Evolutionary conservation across 768 basidiomycete genomes (phyloP), one percentile per base, ranked within the genome.

Genomic region (Panus rudis): DNA sequence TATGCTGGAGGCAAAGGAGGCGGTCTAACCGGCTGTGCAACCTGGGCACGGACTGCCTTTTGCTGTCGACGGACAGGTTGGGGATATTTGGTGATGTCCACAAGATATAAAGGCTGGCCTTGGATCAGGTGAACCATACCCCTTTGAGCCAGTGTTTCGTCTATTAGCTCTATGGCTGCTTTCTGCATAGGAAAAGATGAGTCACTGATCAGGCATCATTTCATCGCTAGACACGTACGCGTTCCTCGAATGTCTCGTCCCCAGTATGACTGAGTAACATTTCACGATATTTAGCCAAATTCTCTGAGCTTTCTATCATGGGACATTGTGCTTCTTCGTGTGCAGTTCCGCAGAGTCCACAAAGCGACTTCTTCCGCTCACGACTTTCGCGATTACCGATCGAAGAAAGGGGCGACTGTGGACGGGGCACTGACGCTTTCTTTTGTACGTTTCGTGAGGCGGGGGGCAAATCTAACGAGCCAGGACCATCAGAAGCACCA

Each of bases 161-260:
- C 88, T 48, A 91, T 88, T 5, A 77, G 76, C 21, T 63, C 61
- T 39, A 91, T 74, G 11, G 88, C 87, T 33, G 71, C 75, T 51
- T 62, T 67, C 85, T 86, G 55, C 38, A 47, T 28, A 38, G 43
- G 2, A 35, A 35, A 37, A 28, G 39, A 40, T 51, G 10, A 40
- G 41, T 44, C 39, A 33, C 35, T 14, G 13, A 52, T 34, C 16
- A 41, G 19, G 14, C 37, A 30, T 10, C 28, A n/a, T n/a, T 7
- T 13, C 41, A 27, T 12, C 23, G 20, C 12, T 13, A 14, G 16
- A 44, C 20, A 63, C 66, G 52, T 61, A 85, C 86, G 52, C 84
- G 67, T 27, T 72, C 68, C 56, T 82, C 78, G 53, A 74, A 70
- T 33, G 83, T 67, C 50, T 90, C 87, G 51, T 80, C 78, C 13